Percentiles rank a stretch among this genome's conserved stretches.
Conservation (phyloP, 164 flowering plant genomes). For the Umbellularia californica region DNA sequence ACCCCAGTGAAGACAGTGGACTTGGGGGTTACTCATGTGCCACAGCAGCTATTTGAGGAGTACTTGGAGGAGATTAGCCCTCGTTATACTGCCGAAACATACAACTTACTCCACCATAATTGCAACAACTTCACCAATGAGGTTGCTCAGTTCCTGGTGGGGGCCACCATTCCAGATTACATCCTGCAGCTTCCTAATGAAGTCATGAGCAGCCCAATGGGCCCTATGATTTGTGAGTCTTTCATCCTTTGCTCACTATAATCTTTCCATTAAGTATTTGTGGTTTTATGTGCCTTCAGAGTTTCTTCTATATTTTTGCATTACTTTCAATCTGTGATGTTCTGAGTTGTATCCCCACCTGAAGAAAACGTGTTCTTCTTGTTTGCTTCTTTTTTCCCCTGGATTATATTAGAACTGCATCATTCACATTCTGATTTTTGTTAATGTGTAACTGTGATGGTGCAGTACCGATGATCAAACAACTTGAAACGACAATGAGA, state of each 20-base stretch:
- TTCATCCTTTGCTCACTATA: not conserved
- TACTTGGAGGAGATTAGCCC: slow-evolving; percentile 87
- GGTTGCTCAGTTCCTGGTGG: slow-evolving; percentile 88
- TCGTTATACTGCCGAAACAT: slow-evolving; percentile 85
- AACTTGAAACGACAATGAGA: slow-evolving; percentile 68
- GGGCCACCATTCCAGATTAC: slow-evolving; percentile 69
- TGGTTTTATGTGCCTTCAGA: not conserved
- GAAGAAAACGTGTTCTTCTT: too few species aligned
- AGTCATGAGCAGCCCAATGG: slow-evolving; percentile 92
- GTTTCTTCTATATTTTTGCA: not conserved
- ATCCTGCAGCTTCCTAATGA: slow-evolving; percentile 92
- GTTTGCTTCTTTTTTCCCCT: too few species aligned
- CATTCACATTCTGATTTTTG: not conserved
- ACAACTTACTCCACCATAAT: slow-evolving; percentile 76
- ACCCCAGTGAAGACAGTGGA: slow-evolving; percentile 75
- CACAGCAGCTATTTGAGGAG: slow-evolving; percentile 81
- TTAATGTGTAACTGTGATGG: not conserved
- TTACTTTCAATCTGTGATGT: too few species aligned
- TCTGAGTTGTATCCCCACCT: too few species aligned
- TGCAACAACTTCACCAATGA: slow-evolving; percentile 99
- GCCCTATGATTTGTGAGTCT: slow-evolving; percentile 75
- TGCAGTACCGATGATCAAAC: slow-evolving; percentile 98
- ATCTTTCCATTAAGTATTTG: not conserved
- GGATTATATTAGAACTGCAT: not conserved
- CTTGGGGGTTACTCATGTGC: slow-evolving; percentile 85